Base-by-base conservation (phyloP, 2,329 filamentous ascomycete species). In the Tolypocladium tundrense region DNA sequence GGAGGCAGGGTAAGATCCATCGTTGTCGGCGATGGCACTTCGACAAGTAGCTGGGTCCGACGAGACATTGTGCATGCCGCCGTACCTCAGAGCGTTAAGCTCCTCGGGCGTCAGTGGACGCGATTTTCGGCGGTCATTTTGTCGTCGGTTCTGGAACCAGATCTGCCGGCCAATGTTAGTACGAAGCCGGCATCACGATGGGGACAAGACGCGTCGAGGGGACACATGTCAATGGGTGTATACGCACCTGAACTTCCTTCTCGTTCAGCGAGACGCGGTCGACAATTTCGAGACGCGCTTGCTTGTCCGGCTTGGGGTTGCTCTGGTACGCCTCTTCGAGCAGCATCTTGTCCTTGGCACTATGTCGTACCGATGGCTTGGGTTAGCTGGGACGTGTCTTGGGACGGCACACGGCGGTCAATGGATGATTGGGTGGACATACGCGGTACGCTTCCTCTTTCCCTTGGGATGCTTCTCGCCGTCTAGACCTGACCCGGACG, bases 121-220 rank as follows among this genome's bases (percentile, higher is more conserved):
- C 57, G 90, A 91, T 76, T 93, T 95, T 64, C 93, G 85, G 66
- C 93, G 84, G 71, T 95, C 90, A 73, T 95, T 96, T 72, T 97
- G 93, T 63, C 93, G 84, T 68, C 91, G 85, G 69, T 97, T 97
- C 69, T 97, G 93, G 75, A 97, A 97, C 93, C 93, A 97, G 66
- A 97, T 96, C 93, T 97, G 59, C n/a, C 52, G 57, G 33, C 45
- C 42, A 19, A 55, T 59, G 61, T 65, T 54, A 65, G 64, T 59
- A 54, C 37, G 57, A 55, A 37, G 42, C 61, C 52, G 24, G 16
- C 35, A 19, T 24, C 2, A 50, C 39, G 41, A 52, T 51, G 39
- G 54, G 37, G 2, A 55, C 53, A 19, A 35, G 40, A 37, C 40
- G 53, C 53, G 53, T 55, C 40, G 11, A 14, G 7, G 4, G 27